A percentile compares a stretch with the other conserved stretches of the same genome.
These are phyloP conservation scores for Toxicodendron radicans DNA, from an alignment of 345 rosid species.

Conservation along the genomic window DNA sequence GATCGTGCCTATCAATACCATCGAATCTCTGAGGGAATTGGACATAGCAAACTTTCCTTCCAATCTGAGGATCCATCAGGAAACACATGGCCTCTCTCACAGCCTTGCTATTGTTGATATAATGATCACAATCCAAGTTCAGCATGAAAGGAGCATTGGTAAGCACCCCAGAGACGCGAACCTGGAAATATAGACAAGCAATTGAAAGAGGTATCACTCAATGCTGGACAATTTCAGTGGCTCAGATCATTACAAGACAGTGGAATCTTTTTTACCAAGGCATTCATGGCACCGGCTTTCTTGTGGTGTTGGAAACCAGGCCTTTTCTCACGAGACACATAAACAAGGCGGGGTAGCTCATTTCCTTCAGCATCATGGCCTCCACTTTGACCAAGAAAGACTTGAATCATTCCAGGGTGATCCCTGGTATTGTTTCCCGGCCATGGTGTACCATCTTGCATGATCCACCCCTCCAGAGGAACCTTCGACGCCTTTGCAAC, in stretches of 20 bases:
- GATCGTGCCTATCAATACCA: conserved; percentile 80
- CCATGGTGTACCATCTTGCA: conserved; percentile 99
- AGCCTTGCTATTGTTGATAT: conserved; percentile 86
- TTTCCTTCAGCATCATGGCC: conserved; percentile 82
- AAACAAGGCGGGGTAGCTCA: conserved; percentile 81
- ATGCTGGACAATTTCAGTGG: neutral
- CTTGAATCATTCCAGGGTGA: conserved; percentile 98
- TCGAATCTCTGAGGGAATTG: conserved; percentile 95
- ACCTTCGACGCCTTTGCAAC: conserved; percentile 84
- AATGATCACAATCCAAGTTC: conserved; percentile 93
- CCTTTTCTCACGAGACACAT: conserved; percentile 87
- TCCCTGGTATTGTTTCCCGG: conserved; percentile 98
- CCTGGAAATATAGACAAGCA: conserved; percentile 38
- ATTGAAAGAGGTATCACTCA: neutral
- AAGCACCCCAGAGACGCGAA: conserved; percentile 82
- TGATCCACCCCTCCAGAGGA: conserved; percentile 92
- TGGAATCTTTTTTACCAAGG: conserved; percentile 54
- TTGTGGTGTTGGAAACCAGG: conserved; percentile 89
- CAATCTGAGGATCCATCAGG: conserved; percentile 89
- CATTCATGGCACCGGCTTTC: conserved; percentile 99
- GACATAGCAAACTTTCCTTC: conserved; percentile 81
- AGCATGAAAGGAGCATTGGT: conserved; percentile 92
- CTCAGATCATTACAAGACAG: neutral
- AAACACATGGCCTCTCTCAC: conserved; percentile 91
- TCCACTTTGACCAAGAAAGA: conserved; percentile 84